Evolutionary conservation across 2,329 filamentous ascomycete genomes (phyloP).

Genomic region (Didymella pomorum): DNA sequence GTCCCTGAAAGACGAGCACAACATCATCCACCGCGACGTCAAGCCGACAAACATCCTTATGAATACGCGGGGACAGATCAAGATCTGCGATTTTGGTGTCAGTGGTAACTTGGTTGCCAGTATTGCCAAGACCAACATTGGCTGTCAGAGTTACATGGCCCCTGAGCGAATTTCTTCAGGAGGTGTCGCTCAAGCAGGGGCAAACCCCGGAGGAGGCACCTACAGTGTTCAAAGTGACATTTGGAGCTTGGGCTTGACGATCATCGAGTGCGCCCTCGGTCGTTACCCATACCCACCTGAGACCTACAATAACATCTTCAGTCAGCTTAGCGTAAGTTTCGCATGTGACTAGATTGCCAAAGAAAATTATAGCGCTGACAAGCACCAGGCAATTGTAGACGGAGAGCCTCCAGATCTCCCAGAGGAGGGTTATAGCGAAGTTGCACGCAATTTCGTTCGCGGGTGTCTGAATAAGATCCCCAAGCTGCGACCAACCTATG

Average conservation of each 20-base stretch:
- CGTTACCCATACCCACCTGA: conserved; percentile 96
- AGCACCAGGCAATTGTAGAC: conserved; percentile 86
- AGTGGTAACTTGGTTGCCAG: conserved; percentile 95
- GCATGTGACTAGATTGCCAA: neutral
- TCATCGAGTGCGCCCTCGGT: conserved; percentile 95
- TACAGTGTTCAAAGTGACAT: conserved; percentile 99
- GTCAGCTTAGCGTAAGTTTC: conserved; percentile 84
- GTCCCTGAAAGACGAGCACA: conserved; percentile 94
- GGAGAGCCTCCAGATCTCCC: conserved; percentile 93
- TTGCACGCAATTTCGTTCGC: conserved; percentile 84
- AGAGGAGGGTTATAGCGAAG: conserved; percentile 76
- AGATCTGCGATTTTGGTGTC: conserved; percentile 98
- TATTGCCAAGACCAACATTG: conserved; percentile 98
- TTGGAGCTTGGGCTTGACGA: conserved; percentile 92
- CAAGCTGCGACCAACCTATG: conserved; percentile 90
- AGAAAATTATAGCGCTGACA: conserved; percentile 7
- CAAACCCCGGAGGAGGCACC: conserved; percentile 76
- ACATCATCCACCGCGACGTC: conserved; percentile 98
- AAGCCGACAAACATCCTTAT: conserved; percentile 98
- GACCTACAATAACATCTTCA: conserved; percentile 98
- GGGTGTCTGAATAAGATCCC: conserved; percentile 93
- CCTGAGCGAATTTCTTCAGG: conserved; percentile 93
- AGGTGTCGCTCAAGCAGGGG: conserved; percentile 74
- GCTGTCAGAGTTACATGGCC: conserved; percentile 99
- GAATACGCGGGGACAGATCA: conserved; percentile 89